Percentiles rank a stretch among this genome's conserved stretches.
Conservation (phyloP, 2,329 filamentous ascomycete genomes). For the Drechslera avenae region DNA sequence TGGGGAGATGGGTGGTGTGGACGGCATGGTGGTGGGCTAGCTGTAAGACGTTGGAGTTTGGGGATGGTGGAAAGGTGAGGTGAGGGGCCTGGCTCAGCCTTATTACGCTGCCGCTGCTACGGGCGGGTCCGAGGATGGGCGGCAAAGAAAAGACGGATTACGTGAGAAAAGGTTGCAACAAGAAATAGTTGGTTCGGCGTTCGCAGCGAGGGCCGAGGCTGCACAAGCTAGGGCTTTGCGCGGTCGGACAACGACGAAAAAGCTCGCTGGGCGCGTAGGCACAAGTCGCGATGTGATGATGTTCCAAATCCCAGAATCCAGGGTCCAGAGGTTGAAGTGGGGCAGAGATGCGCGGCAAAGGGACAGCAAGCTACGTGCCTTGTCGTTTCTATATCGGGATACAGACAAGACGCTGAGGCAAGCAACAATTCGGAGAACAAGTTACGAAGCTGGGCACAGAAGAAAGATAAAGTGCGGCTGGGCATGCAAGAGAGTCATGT, state of each 20-base stretch:
- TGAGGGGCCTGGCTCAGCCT: no score
- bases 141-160: neutral
- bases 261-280: constrained; percentile 20
- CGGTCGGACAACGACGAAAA: constrained; percentile 19
- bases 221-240: neutral
- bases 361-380: constrained; percentile 7
- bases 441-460: neutral
- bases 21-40: constrained; percentile 12
- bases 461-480: neutral
- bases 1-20: constrained; percentile 21
- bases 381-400: neutral
- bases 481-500: neutral
- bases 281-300: constrained; percentile 17
- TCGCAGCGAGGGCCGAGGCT: constrained; percentile 3
- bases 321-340: constrained; percentile 21
- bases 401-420: neutral
- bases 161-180: no score
- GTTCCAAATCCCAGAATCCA: constrained; percentile 8
- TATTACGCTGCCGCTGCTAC: no score
- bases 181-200: neutral
- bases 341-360: constrained; percentile 7
- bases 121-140: no score
- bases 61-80: neutral
- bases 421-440: neutral
- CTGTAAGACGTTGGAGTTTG: neutral